phyloP scores from a whole-genome alignment of 805 yeast genomes.

The Komagataella phaffii region DNA sequence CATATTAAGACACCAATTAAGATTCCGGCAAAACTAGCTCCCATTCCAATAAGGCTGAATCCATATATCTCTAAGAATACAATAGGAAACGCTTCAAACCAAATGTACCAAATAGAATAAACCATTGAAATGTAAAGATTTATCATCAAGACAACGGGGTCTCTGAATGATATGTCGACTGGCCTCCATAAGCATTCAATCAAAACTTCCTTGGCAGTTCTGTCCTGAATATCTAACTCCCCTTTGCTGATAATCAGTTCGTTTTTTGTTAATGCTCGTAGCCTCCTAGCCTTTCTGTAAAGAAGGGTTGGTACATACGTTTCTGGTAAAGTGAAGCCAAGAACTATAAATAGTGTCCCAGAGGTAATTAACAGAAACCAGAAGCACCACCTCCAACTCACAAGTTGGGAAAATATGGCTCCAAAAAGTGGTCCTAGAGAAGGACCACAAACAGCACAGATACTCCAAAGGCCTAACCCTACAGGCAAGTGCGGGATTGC shows the following conservation, averaged over 20 bases:
- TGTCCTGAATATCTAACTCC: background rate
- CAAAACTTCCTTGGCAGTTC: conserved; percentile 9
- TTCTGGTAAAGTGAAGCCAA: background rate
- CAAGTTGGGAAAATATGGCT: conserved; percentile 29
- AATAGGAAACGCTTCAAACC: conserved; percentile 52
- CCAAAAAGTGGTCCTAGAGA: conserved; percentile 45
- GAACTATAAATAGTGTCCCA: conserved; percentile 19
- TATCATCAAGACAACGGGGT: conserved; percentile 44
- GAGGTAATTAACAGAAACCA: conserved; percentile 33
- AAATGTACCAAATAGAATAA: conserved; percentile 39
- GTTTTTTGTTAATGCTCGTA: background rate
- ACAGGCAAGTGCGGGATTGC: conserved; percentile 26
- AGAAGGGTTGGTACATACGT: background rate
- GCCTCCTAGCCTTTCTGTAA: background rate
- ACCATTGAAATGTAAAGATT: conserved; percentile 36
- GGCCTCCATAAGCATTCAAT: conserved; percentile 32
- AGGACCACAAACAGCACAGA: conserved; percentile 43
- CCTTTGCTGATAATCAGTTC: background rate
- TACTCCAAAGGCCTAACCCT: conserved; percentile 37
- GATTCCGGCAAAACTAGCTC: conserved; percentile 32
- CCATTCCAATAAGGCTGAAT: conserved; percentile 33
- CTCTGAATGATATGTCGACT: conserved; percentile 29
- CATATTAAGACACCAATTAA: conserved; percentile 32
- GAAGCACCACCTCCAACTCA: conserved; percentile 39
- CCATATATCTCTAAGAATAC: conserved; percentile 29